Conservation (phyloP, 1,284 basidiomycete species). For the Sphagnurus paluster region DNA sequence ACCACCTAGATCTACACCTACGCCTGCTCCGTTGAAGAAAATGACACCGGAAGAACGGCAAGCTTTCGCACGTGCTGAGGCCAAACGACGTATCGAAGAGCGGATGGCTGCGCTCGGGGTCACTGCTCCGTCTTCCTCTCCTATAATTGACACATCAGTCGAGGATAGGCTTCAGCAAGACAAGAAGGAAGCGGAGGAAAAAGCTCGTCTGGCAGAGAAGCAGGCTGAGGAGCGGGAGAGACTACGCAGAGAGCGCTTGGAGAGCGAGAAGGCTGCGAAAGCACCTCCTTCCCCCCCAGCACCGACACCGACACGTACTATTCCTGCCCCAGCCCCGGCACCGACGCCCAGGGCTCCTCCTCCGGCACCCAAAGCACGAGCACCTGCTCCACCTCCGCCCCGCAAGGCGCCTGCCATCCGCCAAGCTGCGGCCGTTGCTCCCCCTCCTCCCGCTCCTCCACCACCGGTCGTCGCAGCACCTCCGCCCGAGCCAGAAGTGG, state of each 20-base stretch:
- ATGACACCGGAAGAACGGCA: conserved; percentile 87
- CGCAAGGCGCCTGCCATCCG: conserved; percentile 41
- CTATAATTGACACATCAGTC: conserved; percentile 71
- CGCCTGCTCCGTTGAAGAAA: conserved; percentile 54
- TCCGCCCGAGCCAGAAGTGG: conserved; percentile 41
- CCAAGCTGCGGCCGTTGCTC: conserved; percentile 34
- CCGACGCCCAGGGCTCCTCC: conserved; percentile 39
- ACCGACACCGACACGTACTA: conserved; percentile 34
- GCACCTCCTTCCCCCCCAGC: conserved; percentile 32
- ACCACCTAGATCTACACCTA: conserved; percentile 45
- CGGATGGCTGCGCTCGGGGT: conserved; percentile 88
- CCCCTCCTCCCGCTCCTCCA: conserved; percentile 36
- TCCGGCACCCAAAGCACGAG: conserved; percentile 34
- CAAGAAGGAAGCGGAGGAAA: conserved; percentile 85
- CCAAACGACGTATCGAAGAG: conserved; percentile 82
- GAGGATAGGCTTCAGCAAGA: conserved; percentile 84
- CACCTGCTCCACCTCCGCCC: conserved; percentile 50
- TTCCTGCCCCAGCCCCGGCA: conserved; percentile 38
- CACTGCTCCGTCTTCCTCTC: conserved; percentile 47
- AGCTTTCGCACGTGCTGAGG: conserved; percentile 82
- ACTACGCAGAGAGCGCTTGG: conserved; percentile 65
- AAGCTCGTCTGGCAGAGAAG: conserved; percentile 69
- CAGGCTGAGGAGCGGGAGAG: conserved; percentile 78
- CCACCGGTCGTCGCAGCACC: conserved; percentile 32
- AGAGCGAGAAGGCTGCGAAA: conserved; percentile 61